Evolutionary conservation across 495 filamentous ascomycete genomes (phyloP).

Genomic region (Aspergillus affinis): DNA sequence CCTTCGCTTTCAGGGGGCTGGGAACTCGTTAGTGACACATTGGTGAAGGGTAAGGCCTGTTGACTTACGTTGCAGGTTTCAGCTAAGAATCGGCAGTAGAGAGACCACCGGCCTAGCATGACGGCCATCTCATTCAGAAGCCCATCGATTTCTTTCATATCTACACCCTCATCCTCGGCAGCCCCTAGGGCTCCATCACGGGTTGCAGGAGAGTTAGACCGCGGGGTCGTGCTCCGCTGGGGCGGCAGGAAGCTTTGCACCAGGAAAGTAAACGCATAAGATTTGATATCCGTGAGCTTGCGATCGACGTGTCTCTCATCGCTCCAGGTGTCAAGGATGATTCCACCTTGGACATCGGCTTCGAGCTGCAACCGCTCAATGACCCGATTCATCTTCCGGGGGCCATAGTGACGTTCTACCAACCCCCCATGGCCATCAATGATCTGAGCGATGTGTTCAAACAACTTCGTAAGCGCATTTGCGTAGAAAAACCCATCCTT

Average conservation of each 20-base stretch:
- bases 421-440: constrained; percentile 86
- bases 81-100: constrained; percentile 86
- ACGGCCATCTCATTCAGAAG: constrained; percentile 80
- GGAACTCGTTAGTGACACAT: constrained; percentile 21
- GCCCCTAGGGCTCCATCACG: constrained; percentile 46
- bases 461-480: constrained; percentile 83
- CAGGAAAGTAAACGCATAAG: constrained; percentile 94
- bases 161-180: constrained; percentile 82
- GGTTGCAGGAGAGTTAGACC: constrained; percentile 64
- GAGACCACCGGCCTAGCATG: constrained; percentile 91
- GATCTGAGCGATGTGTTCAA: constrained; percentile 96
- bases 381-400: constrained; percentile 90
- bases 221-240: constrained; percentile 56
- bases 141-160: constrained; percentile 91
- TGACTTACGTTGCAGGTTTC: constrained; percentile 73
- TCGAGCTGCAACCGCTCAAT: constrained; percentile 92
- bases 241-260: constrained; percentile 88
- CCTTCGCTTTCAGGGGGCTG: constrained; percentile 29
- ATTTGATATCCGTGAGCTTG: constrained; percentile 89
- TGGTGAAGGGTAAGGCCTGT: constrained; percentile 11
- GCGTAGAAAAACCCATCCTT: constrained; percentile 87
- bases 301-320: constrained; percentile 84
- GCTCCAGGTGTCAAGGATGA: constrained; percentile 91
- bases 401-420: constrained; percentile 90
- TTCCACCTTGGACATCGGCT: constrained; percentile 95